Evolutionary conservation across 2,329 filamentous ascomycete genomes (phyloP).

Genomic region (Aspergillus sp.): DNA sequence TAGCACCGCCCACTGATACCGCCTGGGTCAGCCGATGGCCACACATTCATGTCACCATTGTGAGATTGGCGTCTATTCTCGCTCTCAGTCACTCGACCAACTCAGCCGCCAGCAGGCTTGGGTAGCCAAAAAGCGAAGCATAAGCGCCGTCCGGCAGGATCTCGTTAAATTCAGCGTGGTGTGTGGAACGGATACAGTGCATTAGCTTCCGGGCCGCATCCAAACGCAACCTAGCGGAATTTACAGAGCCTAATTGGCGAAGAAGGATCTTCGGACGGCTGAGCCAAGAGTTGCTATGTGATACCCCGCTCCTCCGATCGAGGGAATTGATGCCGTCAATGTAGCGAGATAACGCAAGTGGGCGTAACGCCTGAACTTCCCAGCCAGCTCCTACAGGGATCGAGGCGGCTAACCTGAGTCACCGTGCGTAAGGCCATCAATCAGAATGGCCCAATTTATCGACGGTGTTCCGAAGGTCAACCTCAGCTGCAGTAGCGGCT

Average conservation of each 20-base stretch:
- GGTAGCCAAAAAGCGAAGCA: neutral
- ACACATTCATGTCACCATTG: neutral
- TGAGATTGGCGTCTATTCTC: neutral
- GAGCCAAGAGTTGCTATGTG: neutral
- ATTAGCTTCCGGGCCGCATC: neutral
- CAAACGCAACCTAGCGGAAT: neutral
- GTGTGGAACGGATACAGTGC: neutral
- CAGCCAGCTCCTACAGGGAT: neutral
- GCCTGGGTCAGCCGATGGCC: neutral
- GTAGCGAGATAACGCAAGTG: neutral
- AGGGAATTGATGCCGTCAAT: neutral
- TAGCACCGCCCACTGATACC: neutral
- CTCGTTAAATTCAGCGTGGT: neutral
- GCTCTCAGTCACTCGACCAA: neutral
- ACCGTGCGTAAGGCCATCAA: neutral
- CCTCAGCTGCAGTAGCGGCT: neutral
- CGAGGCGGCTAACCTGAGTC: neutral
- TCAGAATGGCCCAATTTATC: neutral
- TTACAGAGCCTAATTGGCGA: neutral
- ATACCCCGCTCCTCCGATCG: neutral
- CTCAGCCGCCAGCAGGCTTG: neutral
- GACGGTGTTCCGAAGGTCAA: neutral
- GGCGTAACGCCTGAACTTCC: neutral
- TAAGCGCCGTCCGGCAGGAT: neutral
- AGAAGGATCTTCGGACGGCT: neutral